Evolutionary conservation across 352 stramenopile genomes (phyloP), one percentile per base, ranked within the genome.

Genomic region (Aphanomyces stellatus): DNA sequence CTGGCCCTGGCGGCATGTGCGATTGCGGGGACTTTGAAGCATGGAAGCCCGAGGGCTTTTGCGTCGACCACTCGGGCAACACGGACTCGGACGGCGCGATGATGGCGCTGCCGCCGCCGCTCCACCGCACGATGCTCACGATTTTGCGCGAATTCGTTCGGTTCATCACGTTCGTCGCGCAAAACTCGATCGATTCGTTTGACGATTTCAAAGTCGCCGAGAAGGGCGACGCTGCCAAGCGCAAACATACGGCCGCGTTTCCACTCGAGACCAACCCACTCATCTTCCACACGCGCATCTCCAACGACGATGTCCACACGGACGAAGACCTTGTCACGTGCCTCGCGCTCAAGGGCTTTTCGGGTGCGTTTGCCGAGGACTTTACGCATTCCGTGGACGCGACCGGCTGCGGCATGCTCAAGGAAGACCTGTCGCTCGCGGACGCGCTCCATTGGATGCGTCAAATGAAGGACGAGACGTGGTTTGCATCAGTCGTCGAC

Each of bases 241-340:
- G 60, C 19, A 40, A 56, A n/a, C 43, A 51, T 30, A 15, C 30
- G n/a, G 3, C 10, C 22, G 25, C 8, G 8, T 51, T 40, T 11
- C 34, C 33, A 24, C 22, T 17, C 3, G 24, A 51, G 22, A 24
- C 37, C 7, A 59, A 42, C 43, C 55, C 55, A 13, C 25, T 25
- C 5, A 43, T 64, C 40, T 87, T 98, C 41, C 88, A 96, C 57
- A 79, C 98, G 25, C 75, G 95, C 7, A 88, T 99, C 42, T 97
- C 98, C 78, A 99, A 99, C 75, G 96, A 99, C 71, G 97, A 99
- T 66, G 92, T 99, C 3, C 97, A 99, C 72, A 98, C 96, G 3
- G 98, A 98, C 69, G 93, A 99, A 53, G 93, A 99, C 67, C 87
- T 99, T 13, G 96, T 98, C 70, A 78, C 77, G 3, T 97, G 94